Conservation (phyloP, 345 rosid genomes). For the Bruguiera sexangula region DNA sequence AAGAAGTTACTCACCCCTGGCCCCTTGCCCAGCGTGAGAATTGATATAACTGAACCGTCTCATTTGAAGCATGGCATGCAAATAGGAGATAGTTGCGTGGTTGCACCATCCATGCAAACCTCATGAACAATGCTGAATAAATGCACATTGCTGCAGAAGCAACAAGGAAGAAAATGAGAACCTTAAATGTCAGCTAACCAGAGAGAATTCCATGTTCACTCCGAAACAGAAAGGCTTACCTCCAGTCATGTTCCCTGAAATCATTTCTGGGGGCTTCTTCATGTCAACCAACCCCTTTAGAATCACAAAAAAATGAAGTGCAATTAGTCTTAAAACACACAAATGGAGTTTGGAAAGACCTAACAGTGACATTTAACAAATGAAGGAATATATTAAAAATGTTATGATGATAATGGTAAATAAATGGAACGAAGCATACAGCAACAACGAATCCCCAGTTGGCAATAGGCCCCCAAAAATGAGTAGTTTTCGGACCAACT, state of each 20-base stretch:
- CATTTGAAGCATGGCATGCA: conserved; percentile 94
- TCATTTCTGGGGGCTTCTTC: conserved; percentile 93
- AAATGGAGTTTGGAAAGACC: neutral
- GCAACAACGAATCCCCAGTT: conserved; percentile 45
- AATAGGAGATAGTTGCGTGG: conserved; percentile 81
- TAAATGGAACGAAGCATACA: conserved; percentile 22
- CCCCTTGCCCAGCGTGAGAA: conserved; percentile 75
- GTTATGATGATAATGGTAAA: conserved; percentile 2
- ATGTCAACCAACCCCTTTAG: conserved; percentile 81
- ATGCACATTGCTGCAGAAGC: conserved; percentile 63
- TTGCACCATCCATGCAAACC: conserved; percentile 91
- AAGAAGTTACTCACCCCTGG: conserved; percentile 25
- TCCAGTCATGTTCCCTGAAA: conserved; percentile 83
- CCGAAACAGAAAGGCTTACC: conserved; percentile 31
- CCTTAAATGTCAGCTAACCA: neutral
- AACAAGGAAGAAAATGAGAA: neutral
- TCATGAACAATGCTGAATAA: conserved; percentile 77
- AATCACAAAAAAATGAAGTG: neutral
- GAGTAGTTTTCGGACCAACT: conserved; percentile 53
- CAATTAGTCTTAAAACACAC: neutral
- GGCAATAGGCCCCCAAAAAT: conserved; percentile 54
- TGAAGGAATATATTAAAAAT: neutral
- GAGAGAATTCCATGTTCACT: neutral
- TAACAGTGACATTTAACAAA: too few species aligned
- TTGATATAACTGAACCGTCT: conserved; percentile 91